Evolutionary conservation across 768 basidiomycete genomes (phyloP).

Genomic region (Crepidotus variabilis): DNA sequence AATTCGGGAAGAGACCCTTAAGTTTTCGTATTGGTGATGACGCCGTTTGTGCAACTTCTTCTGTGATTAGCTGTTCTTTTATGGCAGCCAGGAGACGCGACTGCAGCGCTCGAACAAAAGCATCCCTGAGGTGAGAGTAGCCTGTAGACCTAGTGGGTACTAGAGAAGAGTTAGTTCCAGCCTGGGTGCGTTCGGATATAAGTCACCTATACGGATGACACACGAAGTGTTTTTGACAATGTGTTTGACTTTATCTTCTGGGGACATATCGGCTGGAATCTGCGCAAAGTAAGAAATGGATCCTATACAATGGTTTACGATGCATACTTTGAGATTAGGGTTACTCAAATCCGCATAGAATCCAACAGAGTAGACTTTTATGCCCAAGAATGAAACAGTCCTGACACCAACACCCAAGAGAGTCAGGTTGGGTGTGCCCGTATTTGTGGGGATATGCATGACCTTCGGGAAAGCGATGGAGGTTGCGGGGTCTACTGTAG

Average conservation of each 20-base stretch:
- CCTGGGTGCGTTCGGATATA: neutral
- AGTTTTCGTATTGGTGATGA: slow-evolving; percentile 67
- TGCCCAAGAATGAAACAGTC: slow-evolving; percentile 82
- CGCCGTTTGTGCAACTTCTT: slow-evolving; percentile 53
- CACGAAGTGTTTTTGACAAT: slow-evolving; percentile 68
- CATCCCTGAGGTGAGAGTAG: slow-evolving; percentile 78
- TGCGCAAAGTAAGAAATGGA: slow-evolving; percentile 18
- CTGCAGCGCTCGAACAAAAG: slow-evolving; percentile 73
- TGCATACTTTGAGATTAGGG: slow-evolving; percentile 52
- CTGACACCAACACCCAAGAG: slow-evolving; percentile 85
- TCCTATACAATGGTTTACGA: neutral
- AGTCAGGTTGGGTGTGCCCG: slow-evolving; percentile 56
- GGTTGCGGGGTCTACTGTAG: slow-evolving; percentile 68
- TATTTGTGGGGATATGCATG: slow-evolving; percentile 60
- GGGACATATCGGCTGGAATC: slow-evolving; percentile 51
- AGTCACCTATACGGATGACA: slow-evolving; percentile 68
- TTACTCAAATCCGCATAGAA: slow-evolving; percentile 85
- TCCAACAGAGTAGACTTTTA: slow-evolving; percentile 87
- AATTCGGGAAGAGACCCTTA: slow-evolving; percentile 73
- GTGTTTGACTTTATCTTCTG: slow-evolving; percentile 68
- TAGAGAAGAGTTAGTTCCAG: neutral
- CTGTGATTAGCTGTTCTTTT: slow-evolving; percentile 48
- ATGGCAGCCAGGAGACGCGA: slow-evolving; percentile 50
- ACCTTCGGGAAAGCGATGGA: slow-evolving; percentile 69
- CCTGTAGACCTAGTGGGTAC: slow-evolving; percentile 81